Evolutionary conservation across 768 basidiomycete genomes (phyloP).

Genomic region (Mycena epipterygia): DNA sequence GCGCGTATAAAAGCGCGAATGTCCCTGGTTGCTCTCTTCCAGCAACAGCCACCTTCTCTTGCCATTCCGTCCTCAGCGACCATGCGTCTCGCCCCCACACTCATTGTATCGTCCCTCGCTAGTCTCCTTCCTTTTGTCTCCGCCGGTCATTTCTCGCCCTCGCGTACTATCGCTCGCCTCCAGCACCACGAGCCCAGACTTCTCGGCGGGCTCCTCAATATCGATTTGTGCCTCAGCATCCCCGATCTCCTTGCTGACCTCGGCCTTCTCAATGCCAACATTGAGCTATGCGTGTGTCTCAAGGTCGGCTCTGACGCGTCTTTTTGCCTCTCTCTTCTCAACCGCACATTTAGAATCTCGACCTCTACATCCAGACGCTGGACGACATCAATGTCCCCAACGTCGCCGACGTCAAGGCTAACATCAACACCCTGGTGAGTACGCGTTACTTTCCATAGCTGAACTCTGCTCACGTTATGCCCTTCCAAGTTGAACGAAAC

Average conservation of each 20-base stretch:
- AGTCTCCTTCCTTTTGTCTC: conserved; percentile 7
- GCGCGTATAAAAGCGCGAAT: conserved; percentile 11
- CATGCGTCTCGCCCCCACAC: conserved; percentile 30
- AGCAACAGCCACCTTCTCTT: conserved; percentile 27
- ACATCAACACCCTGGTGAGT: conserved; percentile 7
- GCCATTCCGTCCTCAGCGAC: not conserved
- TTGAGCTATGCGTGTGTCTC: conserved; percentile 18
- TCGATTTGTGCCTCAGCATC: conserved; percentile 20
- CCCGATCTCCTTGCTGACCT: not conserved
- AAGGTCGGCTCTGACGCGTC: conserved; percentile 3
- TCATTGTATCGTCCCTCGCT: conserved; percentile 26
- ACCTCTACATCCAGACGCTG: conserved; percentile 23
- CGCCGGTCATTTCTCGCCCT: conserved; percentile 5
- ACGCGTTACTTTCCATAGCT: not conserved
- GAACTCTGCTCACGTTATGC: not conserved
- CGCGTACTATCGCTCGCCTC: conserved; percentile 12
- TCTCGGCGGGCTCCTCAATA: too few species aligned
- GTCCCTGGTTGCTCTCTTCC: conserved; percentile 19
- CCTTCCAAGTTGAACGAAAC: not conserved
- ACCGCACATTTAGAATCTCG: conserved; percentile 6
- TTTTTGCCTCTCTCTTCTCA: not conserved
- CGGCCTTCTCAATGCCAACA: not conserved
- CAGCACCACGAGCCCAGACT: conserved; percentile 4
- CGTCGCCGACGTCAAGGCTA: not conserved
- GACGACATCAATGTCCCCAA: not conserved